phyloP scores from a whole-genome alignment of 176 grass and related monocot genomes.

The Oryza glaberrima region DNA sequence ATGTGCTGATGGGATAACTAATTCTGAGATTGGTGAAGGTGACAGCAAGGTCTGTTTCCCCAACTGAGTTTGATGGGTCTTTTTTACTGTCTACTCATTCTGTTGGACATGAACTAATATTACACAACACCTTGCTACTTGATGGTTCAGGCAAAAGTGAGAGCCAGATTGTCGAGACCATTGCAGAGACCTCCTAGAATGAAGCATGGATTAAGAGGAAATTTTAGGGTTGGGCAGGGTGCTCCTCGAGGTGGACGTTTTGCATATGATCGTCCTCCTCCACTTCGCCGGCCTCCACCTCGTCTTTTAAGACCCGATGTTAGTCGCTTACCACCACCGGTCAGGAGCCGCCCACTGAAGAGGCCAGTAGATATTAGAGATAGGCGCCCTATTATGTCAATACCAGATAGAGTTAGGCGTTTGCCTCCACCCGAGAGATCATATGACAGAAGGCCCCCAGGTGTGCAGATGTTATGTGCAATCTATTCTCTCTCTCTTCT shows the following conservation, averaged over 20 bases:
- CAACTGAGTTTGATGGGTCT: neutral
- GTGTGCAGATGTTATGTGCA: constrained; percentile 47
- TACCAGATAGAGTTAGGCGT: constrained; percentile 67
- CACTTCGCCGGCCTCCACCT: constrained; percentile 46
- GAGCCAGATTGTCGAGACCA: constrained; percentile 83
- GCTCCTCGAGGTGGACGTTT: constrained; percentile 54
- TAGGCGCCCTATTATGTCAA: constrained; percentile 57
- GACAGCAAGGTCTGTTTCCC: constrained; percentile 63
- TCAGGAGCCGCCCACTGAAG: constrained; percentile 63
- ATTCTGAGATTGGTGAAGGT: constrained; percentile 71
- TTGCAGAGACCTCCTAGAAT: constrained; percentile 77
- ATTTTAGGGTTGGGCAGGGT: constrained; percentile 67
- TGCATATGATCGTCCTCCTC: constrained; percentile 53
- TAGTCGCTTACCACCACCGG: constrained; percentile 48
- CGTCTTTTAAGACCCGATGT: constrained; percentile 42
- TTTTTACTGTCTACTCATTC: constrained; percentile 16
- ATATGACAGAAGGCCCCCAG: constrained; percentile 69
- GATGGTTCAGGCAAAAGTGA: constrained; percentile 72
- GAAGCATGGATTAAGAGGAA: constrained; percentile 76
- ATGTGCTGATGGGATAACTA: constrained; percentile 76
- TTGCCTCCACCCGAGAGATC: constrained; percentile 66
- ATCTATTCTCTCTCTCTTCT: neutral
- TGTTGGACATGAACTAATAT: neutral
- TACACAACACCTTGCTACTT: constrained; percentile 2
- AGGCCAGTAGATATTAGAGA: constrained; percentile 75